Evolutionary conservation across 805 yeast species (phyloP).

Genomic region (Nakazawaea pomicola): DNA sequence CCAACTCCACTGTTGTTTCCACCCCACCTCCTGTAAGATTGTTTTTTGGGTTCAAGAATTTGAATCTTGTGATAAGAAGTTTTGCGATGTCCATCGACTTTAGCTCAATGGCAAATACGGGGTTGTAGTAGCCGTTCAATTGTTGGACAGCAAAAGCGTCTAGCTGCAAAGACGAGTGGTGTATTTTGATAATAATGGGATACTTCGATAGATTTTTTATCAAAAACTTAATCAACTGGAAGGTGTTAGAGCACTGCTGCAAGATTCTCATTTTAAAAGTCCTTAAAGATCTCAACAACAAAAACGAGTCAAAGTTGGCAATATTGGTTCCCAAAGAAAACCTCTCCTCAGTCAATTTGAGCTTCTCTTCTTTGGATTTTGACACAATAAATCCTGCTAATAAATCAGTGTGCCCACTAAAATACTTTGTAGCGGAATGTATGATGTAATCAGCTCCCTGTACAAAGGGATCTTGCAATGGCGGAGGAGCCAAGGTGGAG

Average conservation of each 20-base stretch:
- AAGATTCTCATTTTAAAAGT: slow-evolving; percentile 46
- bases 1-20: slow-evolving; percentile 48
- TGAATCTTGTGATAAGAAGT: slow-evolving; percentile 36
- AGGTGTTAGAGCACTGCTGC: slow-evolving; percentile 42
- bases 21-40: slow-evolving; percentile 41
- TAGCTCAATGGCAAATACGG: slow-evolving; percentile 42
- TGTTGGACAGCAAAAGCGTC: slow-evolving; percentile 36
- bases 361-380: slow-evolving; percentile 28
- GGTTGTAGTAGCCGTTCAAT: slow-evolving; percentile 37
- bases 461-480: slow-evolving; percentile 45
- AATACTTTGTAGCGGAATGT: slow-evolving; percentile 52
- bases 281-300: slow-evolving; percentile 43
- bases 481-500: slow-evolving; percentile 55
- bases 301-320: slow-evolving; percentile 44
- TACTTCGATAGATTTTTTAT: slow-evolving; percentile 28
- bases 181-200: slow-evolving; percentile 28
- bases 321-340: slow-evolving; percentile 45
- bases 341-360: slow-evolving; percentile 34
- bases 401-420: slow-evolving; percentile 52
- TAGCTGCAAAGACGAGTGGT: slow-evolving; percentile 44
- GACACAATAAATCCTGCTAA: slow-evolving; percentile 48
- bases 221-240: slow-evolving; percentile 35
- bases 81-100: slow-evolving; percentile 32
- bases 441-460: slow-evolving; percentile 49
- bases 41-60: slow-evolving; percentile 44